Conservation (phyloP, 2,329 filamentous ascomycete species). For the Whalleya microplaca region DNA sequence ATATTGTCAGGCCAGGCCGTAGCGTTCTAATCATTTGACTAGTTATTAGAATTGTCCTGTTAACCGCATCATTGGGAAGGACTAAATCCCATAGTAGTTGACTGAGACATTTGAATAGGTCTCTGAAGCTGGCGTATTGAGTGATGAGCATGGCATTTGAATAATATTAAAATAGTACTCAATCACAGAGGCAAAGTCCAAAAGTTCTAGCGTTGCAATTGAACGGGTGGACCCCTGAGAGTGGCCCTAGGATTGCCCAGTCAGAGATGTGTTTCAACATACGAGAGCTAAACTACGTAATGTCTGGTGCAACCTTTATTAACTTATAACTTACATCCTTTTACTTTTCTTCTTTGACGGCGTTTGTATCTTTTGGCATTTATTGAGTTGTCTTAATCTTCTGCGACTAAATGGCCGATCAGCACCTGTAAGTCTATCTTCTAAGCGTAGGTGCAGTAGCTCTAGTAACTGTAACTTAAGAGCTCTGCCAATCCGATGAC, state of each 20-base stretch:
- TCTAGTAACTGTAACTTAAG: conserved; percentile 7
- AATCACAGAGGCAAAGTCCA: not conserved
- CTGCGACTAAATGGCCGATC: not conserved
- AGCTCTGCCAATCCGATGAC: conserved; percentile 7
- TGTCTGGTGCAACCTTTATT: too few species aligned
- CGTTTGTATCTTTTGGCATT: not conserved
- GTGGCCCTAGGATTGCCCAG: not conserved
- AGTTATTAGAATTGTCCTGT: not conserved
- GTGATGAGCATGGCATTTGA: not conserved
- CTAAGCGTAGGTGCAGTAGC: not conserved
- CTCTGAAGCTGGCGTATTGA: not conserved
- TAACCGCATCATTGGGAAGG: not conserved
- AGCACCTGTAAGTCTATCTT: not conserved
- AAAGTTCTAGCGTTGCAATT: not conserved
- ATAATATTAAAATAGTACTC: not conserved
- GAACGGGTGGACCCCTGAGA: too few species aligned
- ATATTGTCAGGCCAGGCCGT: not conserved
- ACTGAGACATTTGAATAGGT: not conserved
- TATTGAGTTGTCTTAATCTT: not conserved
- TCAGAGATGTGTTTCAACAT: too few species aligned
- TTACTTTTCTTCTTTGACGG: not conserved
- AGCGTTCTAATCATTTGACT: not conserved
- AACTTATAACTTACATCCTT: too few species aligned
- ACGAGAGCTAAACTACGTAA: too few species aligned
- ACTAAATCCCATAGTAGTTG: not conserved